Percentiles rank a stretch among this genome's conserved stretches.
Evolutionary conservation across 2,329 filamentous ascomycete genomes (phyloP).

Genomic region (Seiridium cupressi): DNA sequence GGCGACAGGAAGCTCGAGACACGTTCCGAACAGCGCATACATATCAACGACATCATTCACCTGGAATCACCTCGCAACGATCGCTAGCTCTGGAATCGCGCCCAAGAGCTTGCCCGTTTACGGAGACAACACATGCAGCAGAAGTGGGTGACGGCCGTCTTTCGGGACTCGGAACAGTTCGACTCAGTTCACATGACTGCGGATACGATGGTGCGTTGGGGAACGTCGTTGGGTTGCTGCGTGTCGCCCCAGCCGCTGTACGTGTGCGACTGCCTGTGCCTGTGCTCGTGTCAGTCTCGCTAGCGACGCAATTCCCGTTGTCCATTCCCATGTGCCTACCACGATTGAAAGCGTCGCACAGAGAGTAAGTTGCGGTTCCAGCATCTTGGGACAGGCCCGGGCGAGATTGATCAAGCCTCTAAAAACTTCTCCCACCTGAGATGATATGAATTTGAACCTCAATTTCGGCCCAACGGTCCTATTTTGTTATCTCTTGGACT

Average conservation of each 20-base stretch:
- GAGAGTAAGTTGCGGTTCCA: no score
- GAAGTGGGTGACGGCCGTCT: background rate
- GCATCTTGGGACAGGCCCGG: no score
- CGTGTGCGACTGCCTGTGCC: no score
- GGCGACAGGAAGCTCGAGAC: background rate
- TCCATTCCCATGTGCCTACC: no score
- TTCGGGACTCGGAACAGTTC: background rate
- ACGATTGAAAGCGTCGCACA: no score
- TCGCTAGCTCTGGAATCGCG: background rate
- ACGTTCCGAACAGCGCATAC: background rate
- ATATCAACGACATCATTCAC: background rate
- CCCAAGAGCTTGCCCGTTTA: background rate
- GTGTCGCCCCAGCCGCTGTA: no score
- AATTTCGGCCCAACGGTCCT: conserved; percentile 4
- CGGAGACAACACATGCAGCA: background rate
- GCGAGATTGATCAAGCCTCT: background rate
- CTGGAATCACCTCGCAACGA: background rate
- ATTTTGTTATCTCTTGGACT: background rate
- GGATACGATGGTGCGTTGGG: background rate
- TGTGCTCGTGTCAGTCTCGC: no score
- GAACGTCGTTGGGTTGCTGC: no score
- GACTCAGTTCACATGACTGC: background rate
- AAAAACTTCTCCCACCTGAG: background rate
- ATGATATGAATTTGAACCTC: background rate
- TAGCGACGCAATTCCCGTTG: no score